Evolutionary conservation across 768 basidiomycete genomes (phyloP), one percentile per base, ranked within the genome.

Genomic region (Amanita exitialis): DNA sequence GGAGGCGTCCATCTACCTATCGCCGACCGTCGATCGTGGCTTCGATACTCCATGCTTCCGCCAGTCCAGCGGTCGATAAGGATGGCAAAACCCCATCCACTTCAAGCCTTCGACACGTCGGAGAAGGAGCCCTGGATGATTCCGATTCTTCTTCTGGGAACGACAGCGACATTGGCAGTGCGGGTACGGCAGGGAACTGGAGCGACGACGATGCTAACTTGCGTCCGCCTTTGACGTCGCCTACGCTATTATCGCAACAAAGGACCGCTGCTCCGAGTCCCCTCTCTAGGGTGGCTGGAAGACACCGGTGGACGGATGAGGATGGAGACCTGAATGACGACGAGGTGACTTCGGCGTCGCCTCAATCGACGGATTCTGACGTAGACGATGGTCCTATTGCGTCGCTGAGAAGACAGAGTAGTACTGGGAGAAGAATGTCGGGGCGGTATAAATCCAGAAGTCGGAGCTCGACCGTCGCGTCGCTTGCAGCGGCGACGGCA

Each of bases 51-150:
- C 49, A 61, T 12, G 64, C 74, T 5, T 30, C 10, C 5, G 10
- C 9, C 30, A 73, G 70, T 55, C 68, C 69, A 10, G 70, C 69
- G 54, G 69, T 73, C 47, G 63, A 63, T 48, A 48, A 48, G n/a
- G 47, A 48, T 10, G n/a, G 25, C 23, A 37, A 36, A 21, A 6
- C 4, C 4, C 15, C 42, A 5, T 59, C 57, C 37, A 62, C 58
- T 16, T 56, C 64, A 8, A 85, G 77, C 53, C 65, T 78, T 28
- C 69, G 78, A 1, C 80, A 87, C 57, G 78, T 83, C 9, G 87
- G 87, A 3, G 88, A 89, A 59, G 86, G 87, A 23, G 84, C 82
- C 1, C 64, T 90, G 3, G 83, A 85, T 52, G 86, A 88, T 58
- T 88, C 85, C 0, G 86, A 88, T 65, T 86, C 85, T 1, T 76